These are phyloP conservation scores for Diatrype stigma DNA, from an alignment of 2,329 filamentous ascomycete species.

Conservation along the genomic window DNA sequence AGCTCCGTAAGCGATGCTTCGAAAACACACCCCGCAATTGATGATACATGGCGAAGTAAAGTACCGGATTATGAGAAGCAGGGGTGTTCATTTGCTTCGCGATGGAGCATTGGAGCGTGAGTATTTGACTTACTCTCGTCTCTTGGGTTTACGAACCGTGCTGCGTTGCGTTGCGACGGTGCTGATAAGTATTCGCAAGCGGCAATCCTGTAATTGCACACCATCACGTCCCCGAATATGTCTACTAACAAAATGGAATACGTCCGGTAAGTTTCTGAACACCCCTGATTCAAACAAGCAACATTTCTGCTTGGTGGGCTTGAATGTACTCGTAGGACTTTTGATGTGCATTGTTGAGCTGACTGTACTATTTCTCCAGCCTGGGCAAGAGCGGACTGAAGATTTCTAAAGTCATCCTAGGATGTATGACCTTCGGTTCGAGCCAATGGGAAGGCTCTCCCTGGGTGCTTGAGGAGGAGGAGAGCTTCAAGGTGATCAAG, in stretches of 20 bases:
- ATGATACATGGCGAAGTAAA: too few relatives aligned
- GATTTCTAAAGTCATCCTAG: conserved; percentile 36
- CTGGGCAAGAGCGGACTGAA: conserved; percentile 37
- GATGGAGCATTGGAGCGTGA: too few relatives aligned
- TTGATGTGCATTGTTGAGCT: too few relatives aligned
- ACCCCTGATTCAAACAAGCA: not conserved
- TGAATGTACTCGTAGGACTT: too few relatives aligned
- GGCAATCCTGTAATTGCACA: not conserved
- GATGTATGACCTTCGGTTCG: conserved; percentile 32
- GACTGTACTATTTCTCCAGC: conserved; percentile 12
- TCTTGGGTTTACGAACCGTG: not conserved
- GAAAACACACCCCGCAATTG: too few relatives aligned
- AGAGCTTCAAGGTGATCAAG: conserved; percentile 35
- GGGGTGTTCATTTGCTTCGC: too few relatives aligned
- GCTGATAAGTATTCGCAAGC: too few relatives aligned
- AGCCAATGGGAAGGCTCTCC: conserved; percentile 29
- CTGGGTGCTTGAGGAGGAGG: conserved; percentile 32
- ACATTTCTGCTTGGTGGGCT: not conserved
- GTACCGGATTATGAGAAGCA: too few relatives aligned
- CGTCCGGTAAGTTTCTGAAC: conserved; percentile 8
- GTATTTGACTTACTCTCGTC: not conserved
- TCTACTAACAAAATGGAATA: conserved; percentile 15
- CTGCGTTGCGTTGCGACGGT: too few relatives aligned
- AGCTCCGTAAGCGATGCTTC: too few relatives aligned
- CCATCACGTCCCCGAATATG: not conserved